Evolutionary conservation across 2,329 filamentous ascomycete genomes (phyloP), one percentile per base, ranked within the genome.

Genomic region (Cladosporium sp.): DNA sequence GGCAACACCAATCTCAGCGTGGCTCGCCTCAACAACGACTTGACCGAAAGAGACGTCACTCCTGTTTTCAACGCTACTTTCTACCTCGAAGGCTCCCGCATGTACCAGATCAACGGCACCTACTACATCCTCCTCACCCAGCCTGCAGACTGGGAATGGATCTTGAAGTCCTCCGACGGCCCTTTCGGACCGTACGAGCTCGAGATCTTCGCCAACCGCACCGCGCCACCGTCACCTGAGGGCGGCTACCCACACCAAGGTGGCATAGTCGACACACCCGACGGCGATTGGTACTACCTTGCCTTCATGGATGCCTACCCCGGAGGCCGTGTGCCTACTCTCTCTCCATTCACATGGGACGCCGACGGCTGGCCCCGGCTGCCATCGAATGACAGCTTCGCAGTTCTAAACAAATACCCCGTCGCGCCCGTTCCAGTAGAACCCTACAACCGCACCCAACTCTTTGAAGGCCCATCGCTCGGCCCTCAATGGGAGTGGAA

Each of bases 401-500:
- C 85, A 84, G 82, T 81, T 1, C 72, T 74, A 10, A 77, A 79
- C 0, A 74, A 75, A 0, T 72, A 76, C 38, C 69, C 69, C 11
- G 55, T 64, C 26, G 28, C 65, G 7, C 76, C 77, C 0, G 73
- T 75, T 0, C 70, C 74, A 2, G 78, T 79, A 1, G 71, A 74
- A 2, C 63, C 70, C 4, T 73, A 18, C 80, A 54, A 38, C 15
- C 44, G 44, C 41, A 59, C 78, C 0, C 84, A 88, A 66, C 73
- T 66, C 0, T 88, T 88, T 68, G 59, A 68, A 0, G 82, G 81
- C 0, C 71, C 75, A 0, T 68, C 74, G 0, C 77, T 88, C 0
- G 73, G 77, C 7, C 78, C 79, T 0, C 76, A 81, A 2, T 88
- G 84, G 83, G 86, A 88, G 72, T 88, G 86, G 85, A 88, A 88